phyloP scores from a whole-genome alignment of 805 yeast species.

The Teunomyces panamensis region DNA sequence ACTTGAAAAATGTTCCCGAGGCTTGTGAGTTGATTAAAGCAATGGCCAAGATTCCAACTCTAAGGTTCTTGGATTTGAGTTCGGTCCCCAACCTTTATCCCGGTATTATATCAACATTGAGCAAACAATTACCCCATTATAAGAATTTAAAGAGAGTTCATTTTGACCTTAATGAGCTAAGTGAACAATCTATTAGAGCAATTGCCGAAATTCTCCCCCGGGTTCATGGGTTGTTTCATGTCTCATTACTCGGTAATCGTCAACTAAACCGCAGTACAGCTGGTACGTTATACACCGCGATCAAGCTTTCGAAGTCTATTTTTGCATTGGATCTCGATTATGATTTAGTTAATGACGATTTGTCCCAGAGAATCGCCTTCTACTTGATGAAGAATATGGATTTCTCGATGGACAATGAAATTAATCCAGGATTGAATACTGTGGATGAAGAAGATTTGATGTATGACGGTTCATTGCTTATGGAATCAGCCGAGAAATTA shows the following conservation, averaged over 20 bases:
- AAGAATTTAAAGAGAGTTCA: constrained; percentile 49
- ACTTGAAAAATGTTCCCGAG: constrained; percentile 41
- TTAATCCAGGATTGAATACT: constrained; percentile 65
- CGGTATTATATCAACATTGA: constrained; percentile 42
- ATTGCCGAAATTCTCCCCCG: constrained; percentile 48
- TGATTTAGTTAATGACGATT: constrained; percentile 49
- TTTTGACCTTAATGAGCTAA: constrained; percentile 51
- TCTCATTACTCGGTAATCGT: constrained; percentile 52
- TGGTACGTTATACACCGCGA: constrained; percentile 49
- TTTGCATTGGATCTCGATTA: constrained; percentile 54
- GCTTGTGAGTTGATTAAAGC: constrained; percentile 33
- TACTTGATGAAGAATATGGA: constrained; percentile 59
- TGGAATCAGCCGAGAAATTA: constrained; percentile 70
- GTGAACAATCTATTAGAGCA: constrained; percentile 46
- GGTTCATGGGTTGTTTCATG: constrained; percentile 48
- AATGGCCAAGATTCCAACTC: constrained; percentile 35
- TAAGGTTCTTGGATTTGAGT: constrained; percentile 52
- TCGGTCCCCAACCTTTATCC: constrained; percentile 54
- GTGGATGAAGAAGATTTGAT: constrained; percentile 61
- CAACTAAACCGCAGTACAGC: constrained; percentile 42
- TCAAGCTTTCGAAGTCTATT: constrained; percentile 44
- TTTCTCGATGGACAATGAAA: constrained; percentile 44
- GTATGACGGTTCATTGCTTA: constrained; percentile 71
- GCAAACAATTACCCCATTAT: constrained; percentile 44
- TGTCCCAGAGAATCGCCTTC: constrained; percentile 53